Evolutionary conservation across 805 yeast species (phyloP).

Genomic region (Candida dendrica): DNA sequence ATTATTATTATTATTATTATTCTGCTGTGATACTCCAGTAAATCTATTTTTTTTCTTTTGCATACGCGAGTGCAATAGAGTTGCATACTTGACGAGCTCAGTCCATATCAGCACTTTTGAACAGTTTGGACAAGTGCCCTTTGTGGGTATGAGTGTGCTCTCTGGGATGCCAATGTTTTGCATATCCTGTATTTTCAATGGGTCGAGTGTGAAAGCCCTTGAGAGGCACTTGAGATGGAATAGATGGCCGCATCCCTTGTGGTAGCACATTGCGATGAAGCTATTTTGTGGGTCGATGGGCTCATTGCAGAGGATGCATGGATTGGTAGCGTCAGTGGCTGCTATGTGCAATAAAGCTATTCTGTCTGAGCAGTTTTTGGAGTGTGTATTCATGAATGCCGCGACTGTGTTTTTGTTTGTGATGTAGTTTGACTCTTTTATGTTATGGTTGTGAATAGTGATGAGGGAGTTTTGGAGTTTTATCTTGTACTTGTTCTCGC

Average conservation of each 20-base stretch:
- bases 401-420: too few species aligned
- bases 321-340: too few species aligned
- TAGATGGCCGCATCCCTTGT: constrained; percentile 23
- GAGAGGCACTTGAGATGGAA: constrained; percentile 36
- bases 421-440: constrained; percentile 10
- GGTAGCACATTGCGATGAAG: constrained; percentile 27
- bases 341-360: too few species aligned
- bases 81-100: constrained; percentile 19
- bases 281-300: constrained; percentile 5
- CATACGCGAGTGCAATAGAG: constrained; percentile 2
- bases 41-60: too few species aligned
- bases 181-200: background rate
- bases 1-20: background rate
- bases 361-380: too few species aligned
- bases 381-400: too few species aligned
- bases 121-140: constrained; percentile 25
- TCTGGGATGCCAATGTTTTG: constrained; percentile 1
- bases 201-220: background rate
- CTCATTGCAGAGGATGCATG: too few species aligned
- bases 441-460: constrained; percentile 24
- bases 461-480: constrained; percentile 19
- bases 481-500: constrained; percentile 15
- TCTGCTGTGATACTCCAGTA: too few species aligned
- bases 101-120: constrained; percentile 22
- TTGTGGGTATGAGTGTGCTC: constrained; percentile 20